Conservation (phyloP, 768 basidiomycete species). For the Leucosporidium creatinivorum region DNA sequence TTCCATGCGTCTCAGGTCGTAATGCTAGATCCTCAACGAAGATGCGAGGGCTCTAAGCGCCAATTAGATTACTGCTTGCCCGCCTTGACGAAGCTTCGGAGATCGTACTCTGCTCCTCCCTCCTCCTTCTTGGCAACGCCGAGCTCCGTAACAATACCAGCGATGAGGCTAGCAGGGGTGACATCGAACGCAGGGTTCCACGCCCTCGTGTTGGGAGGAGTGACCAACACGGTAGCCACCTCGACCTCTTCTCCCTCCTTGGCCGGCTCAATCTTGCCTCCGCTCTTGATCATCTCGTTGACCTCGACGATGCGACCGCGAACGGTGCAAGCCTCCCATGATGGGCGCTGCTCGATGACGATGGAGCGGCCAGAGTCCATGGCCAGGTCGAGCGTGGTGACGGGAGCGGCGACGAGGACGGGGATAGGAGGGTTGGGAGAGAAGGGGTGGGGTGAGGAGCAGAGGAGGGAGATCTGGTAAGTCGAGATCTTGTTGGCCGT, state of each 20-base stretch:
- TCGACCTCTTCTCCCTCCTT: conserved; percentile 54
- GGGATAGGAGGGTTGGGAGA: conserved; percentile 59
- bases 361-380: conserved; percentile 53
- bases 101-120: conserved; percentile 57
- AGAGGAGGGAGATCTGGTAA: conserved; percentile 93
- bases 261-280: conserved; percentile 39
- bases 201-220: conserved; percentile 36
- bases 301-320: conserved; percentile 68
- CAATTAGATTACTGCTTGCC: not conserved
- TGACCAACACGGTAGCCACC: conserved; percentile 47
- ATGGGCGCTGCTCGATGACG: conserved; percentile 85
- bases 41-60: too few relatives aligned
- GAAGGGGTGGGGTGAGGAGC: conserved; percentile 46
- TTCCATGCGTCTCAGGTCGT: too few relatives aligned
- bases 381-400: conserved; percentile 82
- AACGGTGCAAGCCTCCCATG: conserved; percentile 78
- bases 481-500: conserved; percentile 98
- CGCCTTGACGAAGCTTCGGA: conserved; percentile 50
- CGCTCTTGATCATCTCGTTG: conserved; percentile 46
- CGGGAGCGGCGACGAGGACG: conserved; percentile 87
- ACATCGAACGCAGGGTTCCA: conserved; percentile 98
- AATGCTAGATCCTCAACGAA: too few relatives aligned
- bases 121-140: conserved; percentile 72
- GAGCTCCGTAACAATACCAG: conserved; percentile 91
- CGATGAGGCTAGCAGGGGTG: conserved; percentile 85